Conservation (phyloP, 2,329 filamentous ascomycete genomes). For the Botrytis sinoallii region DNA sequence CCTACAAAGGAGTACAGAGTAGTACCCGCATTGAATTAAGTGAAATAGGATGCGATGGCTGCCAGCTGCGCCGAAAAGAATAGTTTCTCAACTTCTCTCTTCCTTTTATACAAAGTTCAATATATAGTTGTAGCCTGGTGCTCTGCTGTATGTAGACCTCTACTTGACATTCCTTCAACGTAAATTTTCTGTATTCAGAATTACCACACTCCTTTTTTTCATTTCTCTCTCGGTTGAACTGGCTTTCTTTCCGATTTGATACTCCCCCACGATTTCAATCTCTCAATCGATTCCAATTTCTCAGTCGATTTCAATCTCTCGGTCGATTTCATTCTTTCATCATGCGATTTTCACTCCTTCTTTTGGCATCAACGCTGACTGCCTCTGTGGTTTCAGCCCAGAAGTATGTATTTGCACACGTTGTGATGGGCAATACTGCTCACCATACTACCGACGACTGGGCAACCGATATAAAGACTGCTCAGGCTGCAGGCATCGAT, state of each 20-base stretch:
- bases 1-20: background rate
- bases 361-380: slow-evolving; percentile 19
- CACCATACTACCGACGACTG: slow-evolving; percentile 36
- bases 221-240: slow-evolving; percentile 6
- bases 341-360: slow-evolving; percentile 19
- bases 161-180: background rate
- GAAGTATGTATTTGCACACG: slow-evolving; percentile 36
- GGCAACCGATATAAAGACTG: slow-evolving; percentile 37
- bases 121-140: slow-evolving; percentile 9
- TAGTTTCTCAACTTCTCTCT: slow-evolving; percentile 8
- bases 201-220: slow-evolving; percentile 12
- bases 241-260: background rate
- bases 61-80: slow-evolving; percentile 5
- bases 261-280: background rate
- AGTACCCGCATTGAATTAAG: background rate
- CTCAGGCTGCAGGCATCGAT: slow-evolving; percentile 40
- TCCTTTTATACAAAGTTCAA: background rate
- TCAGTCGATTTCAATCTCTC: background rate
- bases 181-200: slow-evolving; percentile 7
- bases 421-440: slow-evolving; percentile 38
- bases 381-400: slow-evolving; percentile 21
- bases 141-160: slow-evolving; percentile 14
- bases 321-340: background rate
- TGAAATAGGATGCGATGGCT: slow-evolving; percentile 16
- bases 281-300: background rate